Conservation (phyloP, 2,329 filamentous ascomycete species). For the Fusarium poae region DNA sequence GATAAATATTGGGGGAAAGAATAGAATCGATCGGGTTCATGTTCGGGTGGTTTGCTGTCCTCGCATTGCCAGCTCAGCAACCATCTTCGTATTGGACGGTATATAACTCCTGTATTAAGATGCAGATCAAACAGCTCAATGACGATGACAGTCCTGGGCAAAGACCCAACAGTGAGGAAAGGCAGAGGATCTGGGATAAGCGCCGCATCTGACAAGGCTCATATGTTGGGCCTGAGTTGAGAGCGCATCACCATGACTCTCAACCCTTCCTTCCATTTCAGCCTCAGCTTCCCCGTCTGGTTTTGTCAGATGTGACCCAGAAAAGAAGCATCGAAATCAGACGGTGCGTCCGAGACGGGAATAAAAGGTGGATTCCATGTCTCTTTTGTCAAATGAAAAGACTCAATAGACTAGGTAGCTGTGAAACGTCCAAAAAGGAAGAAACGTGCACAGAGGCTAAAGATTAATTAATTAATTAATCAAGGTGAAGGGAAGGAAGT, state of each 20-base stretch:
- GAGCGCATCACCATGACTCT: constrained; percentile 23
- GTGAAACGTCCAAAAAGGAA: constrained; percentile 38
- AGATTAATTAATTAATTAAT: constrained; percentile 20
- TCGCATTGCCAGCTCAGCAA: constrained; percentile 42
- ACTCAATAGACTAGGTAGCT: neutral
- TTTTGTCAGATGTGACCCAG: constrained; percentile 17
- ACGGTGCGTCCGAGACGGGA: constrained; percentile 29
- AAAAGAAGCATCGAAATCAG: constrained; percentile 30
- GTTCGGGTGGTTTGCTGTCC: constrained; percentile 11
- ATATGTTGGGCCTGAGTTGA: constrained; percentile 11
- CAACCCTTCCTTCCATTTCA: neutral
- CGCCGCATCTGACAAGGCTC: constrained; percentile 3
- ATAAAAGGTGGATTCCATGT: constrained; percentile 21
- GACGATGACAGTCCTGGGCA: constrained; percentile 12
- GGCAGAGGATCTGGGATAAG: constrained; percentile 9
- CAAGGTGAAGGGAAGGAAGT: constrained; percentile 25
- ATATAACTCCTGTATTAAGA: constrained; percentile 42
- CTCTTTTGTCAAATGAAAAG: constrained; percentile 1
- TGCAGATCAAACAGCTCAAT: constrained; percentile 22
- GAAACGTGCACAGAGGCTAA: constrained; percentile 25
- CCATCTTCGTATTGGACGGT: constrained; percentile 12
- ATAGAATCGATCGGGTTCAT: neutral
- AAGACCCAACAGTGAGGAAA: neutral
- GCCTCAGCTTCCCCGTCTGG: neutral
- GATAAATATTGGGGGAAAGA: neutral